phyloP scores from a whole-genome alignment of 2,329 filamentous ascomycete genomes.

The Trichoderma sp. region DNA sequence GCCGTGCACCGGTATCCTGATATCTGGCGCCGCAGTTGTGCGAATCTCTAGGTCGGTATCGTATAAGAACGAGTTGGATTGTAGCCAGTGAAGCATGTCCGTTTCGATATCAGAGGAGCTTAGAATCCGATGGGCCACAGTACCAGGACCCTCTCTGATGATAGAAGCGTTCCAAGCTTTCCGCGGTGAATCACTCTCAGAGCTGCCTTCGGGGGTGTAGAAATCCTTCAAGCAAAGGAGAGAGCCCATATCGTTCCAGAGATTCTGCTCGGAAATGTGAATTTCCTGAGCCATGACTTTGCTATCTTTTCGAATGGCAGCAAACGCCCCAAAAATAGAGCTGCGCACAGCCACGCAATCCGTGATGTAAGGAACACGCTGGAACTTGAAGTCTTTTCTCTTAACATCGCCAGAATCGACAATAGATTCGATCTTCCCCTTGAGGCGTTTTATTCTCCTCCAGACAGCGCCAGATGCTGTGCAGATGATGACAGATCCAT shows the following conservation, averaged over 20 bases:
- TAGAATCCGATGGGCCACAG: slow-evolving; percentile 55
- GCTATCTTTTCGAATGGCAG: slow-evolving; percentile 81
- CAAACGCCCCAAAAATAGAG: slow-evolving; percentile 87
- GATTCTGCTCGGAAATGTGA: slow-evolving; percentile 61
- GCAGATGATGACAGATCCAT: slow-evolving; percentile 92
- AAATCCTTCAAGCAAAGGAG: slow-evolving; percentile 70
- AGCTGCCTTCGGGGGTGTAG: slow-evolving; percentile 41
- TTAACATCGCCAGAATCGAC: slow-evolving; percentile 55
- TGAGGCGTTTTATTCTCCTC: slow-evolving; percentile 80
- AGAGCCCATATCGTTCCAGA: slow-evolving; percentile 73
- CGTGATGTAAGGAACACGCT: slow-evolving; percentile 84
- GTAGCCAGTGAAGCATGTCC: slow-evolving; percentile 58
- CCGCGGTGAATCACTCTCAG: slow-evolving; percentile 39
- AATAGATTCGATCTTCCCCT: slow-evolving; percentile 68
- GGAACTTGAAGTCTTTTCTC: slow-evolving; percentile 92
- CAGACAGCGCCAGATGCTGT: slow-evolving; percentile 92
- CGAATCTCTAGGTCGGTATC: slow-evolving; percentile 49
- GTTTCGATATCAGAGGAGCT: slow-evolving; percentile 66
- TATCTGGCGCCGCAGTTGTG: slow-evolving; percentile 64
- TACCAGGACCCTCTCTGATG: slow-evolving; percentile 48
- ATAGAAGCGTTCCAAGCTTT: slow-evolving; percentile 41
- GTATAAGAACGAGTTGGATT: slow-evolving; percentile 41
- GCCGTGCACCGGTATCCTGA: slow-evolving; percentile 77
- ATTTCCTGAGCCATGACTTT: slow-evolving; percentile 76
- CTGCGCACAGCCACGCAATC: slow-evolving; percentile 81